Percentiles rank a stretch among this genome's conserved stretches.
These are phyloP conservation scores for Triangularia verruculosa DNA, from an alignment of 2,329 filamentous ascomycete genomes.

Conservation along the genomic window DNA sequence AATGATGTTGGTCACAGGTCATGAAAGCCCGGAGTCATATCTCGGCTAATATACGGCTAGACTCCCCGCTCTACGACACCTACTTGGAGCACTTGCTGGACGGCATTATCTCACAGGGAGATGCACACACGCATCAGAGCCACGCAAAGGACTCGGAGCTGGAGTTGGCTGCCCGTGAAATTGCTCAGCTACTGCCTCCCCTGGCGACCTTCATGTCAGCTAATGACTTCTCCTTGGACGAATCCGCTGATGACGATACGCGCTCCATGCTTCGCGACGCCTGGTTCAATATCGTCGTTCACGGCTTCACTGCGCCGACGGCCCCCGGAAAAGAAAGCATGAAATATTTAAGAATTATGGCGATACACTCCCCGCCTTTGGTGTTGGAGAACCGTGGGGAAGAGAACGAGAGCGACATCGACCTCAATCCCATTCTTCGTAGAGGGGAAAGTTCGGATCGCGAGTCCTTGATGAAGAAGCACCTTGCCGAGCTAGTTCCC, in stretches of 20 bases:
- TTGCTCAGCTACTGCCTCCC: conserved; percentile 81
- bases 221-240: conserved; percentile 53
- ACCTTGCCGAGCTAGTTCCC: conserved; percentile 70
- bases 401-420: conserved; percentile 91
- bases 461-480: conserved; percentile 75
- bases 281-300: conserved; percentile 97
- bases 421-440: conserved; percentile 88
- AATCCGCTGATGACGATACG: conserved; percentile 61
- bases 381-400: conserved; percentile 87
- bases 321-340: conserved; percentile 69
- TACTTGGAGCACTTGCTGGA: conserved; percentile 84
- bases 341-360: conserved; percentile 77
- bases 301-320: conserved; percentile 79
- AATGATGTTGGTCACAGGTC: conserved; percentile 43
- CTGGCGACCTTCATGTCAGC: conserved; percentile 79
- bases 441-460: conserved; percentile 80
- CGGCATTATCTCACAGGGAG: conserved; percentile 84
- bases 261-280: conserved; percentile 78
- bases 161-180: conserved; percentile 80
- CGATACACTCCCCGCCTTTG: conserved; percentile 80
- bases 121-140: conserved; percentile 63
- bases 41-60: conserved; percentile 63
- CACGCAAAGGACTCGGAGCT: conserved; percentile 74
- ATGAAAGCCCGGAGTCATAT: conserved; percentile 77
- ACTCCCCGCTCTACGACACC: conserved; percentile 74